phyloP scores from a whole-genome alignment of 163 green algal species.

The Picocystis sp. region DNA sequence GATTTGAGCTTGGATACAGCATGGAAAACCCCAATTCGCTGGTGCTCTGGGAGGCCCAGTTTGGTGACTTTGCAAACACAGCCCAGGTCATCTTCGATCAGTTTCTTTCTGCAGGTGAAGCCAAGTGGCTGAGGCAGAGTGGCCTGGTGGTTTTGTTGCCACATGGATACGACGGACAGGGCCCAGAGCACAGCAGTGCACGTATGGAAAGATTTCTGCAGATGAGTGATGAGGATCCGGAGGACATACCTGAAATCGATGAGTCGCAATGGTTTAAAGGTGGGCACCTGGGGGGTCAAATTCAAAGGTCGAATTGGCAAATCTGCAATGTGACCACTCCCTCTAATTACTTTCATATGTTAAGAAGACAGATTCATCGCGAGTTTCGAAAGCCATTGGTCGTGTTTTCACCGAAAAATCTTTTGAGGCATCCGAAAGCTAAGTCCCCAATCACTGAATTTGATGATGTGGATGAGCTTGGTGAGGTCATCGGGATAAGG shows the following conservation, averaged over 20 bases:
- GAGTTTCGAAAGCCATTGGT: slow-evolving; percentile 97
- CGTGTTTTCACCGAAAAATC: slow-evolving; percentile 85
- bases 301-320: slow-evolving; percentile 87
- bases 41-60: slow-evolving; percentile 97
- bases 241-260: slow-evolving; percentile 68
- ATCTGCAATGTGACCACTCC: slow-evolving; percentile 91
- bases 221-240: slow-evolving; percentile 71
- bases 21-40: slow-evolving; percentile 94
- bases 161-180: slow-evolving; percentile 92
- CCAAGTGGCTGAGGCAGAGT: slow-evolving; percentile 91
- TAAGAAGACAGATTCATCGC: slow-evolving; percentile 73
- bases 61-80: slow-evolving; percentile 97
- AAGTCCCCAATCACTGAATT: slow-evolving; percentile 81
- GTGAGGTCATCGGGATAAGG: slow-evolving; percentile 54
- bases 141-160: slow-evolving; percentile 75
- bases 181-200: slow-evolving; percentile 79
- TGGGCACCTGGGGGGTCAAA: slow-evolving; percentile 67
- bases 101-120: slow-evolving; percentile 84
- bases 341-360: slow-evolving; percentile 96
- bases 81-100: slow-evolving; percentile 97
- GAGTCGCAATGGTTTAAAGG: slow-evolving; percentile 66
- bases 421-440: slow-evolving; percentile 79
- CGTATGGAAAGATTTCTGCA: slow-evolving; percentile 86
- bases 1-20: slow-evolving; percentile 96
- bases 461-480: slow-evolving; percentile 49